Percentiles rank a stretch among this genome's conserved stretches.
phyloP scores from a whole-genome alignment of 2,329 filamentous ascomycete genomes.

The Coniella lustricola region DNA sequence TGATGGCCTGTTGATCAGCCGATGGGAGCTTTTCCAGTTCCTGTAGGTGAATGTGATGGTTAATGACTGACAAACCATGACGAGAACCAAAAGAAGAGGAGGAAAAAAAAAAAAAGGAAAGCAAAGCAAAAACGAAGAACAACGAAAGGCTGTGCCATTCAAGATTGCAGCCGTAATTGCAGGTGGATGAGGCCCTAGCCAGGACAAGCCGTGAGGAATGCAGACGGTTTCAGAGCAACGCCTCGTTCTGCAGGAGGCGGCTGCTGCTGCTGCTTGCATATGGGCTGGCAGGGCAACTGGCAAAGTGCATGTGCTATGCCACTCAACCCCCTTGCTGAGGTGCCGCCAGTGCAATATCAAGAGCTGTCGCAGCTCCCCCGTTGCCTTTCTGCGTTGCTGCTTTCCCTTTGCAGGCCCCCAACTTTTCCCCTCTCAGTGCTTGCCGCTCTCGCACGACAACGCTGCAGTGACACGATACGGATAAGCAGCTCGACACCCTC shows the following conservation, averaged over 20 bases:
- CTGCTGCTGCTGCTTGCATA: not conserved
- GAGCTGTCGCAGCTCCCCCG: no score
- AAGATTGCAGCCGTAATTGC: not conserved
- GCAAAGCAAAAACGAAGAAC: not conserved
- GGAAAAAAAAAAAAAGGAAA: not conserved
- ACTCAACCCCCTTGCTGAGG: no score
- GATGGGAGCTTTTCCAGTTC: constrained; percentile 35
- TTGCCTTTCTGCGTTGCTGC: no score
- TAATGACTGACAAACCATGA: not conserved
- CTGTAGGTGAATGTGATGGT: constrained; percentile 24
- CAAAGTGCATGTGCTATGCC: no score
- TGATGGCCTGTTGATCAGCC: constrained; percentile 72
- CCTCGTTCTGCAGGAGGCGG: not conserved
- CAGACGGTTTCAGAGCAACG: not conserved
- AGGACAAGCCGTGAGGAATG: not conserved
- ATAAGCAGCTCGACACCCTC: no score
- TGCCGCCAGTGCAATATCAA: no score
- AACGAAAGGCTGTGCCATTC: not conserved
- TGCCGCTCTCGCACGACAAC: no score
- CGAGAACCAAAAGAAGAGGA: not conserved
- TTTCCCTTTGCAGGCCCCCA: no score
- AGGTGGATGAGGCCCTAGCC: not conserved
- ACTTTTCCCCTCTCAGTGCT: no score
- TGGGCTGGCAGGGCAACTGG: not conserved
- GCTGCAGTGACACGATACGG: no score